A percentile compares a stretch with the other conserved stretches of the same genome.
Conservation (phyloP, 768 basidiomycete species). For the Amanita molliuscula region DNA sequence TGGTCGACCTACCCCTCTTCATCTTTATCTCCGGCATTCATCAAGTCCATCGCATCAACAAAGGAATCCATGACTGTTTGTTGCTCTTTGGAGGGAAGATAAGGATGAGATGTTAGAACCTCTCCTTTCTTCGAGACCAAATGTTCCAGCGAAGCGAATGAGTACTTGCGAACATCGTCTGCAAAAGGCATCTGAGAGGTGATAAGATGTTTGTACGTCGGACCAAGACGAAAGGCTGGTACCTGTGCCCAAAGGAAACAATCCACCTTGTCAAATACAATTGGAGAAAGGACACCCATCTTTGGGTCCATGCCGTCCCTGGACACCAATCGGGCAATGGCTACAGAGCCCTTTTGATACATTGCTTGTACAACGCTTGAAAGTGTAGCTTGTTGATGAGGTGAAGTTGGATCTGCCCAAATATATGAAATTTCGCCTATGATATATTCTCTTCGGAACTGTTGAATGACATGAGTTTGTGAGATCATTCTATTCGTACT, state of each 20-base stretch:
- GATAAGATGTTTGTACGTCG: background rate
- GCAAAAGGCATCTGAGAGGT: conserved; percentile 78
- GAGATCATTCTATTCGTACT: background rate
- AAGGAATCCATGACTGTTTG: conserved; percentile 76
- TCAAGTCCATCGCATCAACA: conserved; percentile 85
- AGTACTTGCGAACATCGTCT: conserved; percentile 84
- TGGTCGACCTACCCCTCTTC: conserved; percentile 53
- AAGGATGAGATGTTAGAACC: conserved; percentile 62
- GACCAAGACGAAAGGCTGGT: conserved; percentile 10
- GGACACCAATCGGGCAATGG: conserved; percentile 76
- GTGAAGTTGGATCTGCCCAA: conserved; percentile 60
- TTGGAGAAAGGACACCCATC: conserved; percentile 71
- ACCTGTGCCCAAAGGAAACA: conserved; percentile 82
- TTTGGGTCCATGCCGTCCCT: conserved; percentile 70
- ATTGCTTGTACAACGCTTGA: conserved; percentile 85
- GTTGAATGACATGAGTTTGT: conserved; percentile 2
- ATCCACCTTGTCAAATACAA: conserved; percentile 56
- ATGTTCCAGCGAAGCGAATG: conserved; percentile 70
- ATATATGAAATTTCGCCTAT: conserved; percentile 85
- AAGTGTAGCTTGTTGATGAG: conserved; percentile 72
- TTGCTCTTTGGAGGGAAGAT: conserved; percentile 72
- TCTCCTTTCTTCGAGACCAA: conserved; percentile 73
- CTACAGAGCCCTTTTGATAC: conserved; percentile 52
- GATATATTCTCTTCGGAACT: conserved; percentile 77
- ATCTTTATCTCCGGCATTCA: conserved; percentile 62